Evolutionary conservation across 768 basidiomycete species (phyloP).

Genomic region (Leucosporidium scottii): DNA sequence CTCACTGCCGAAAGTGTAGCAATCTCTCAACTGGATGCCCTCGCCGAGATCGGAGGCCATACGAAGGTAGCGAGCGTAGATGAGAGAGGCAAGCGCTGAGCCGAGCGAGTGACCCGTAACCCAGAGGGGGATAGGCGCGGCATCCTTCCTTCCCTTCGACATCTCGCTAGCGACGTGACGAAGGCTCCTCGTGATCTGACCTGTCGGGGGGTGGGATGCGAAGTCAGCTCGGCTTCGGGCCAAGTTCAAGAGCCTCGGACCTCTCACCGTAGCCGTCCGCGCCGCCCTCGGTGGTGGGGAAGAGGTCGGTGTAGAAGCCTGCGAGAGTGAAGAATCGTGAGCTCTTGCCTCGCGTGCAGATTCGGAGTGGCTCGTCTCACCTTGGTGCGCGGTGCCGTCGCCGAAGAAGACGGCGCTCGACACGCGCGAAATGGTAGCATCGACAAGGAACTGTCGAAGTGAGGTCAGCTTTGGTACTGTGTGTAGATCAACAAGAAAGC

Average conservation of each 20-base stretch:
- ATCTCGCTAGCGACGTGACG: conserved; percentile 10
- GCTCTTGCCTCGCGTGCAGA: no score
- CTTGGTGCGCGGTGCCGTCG: not conserved
- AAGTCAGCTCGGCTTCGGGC: not conserved
- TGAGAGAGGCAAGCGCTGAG: conserved; percentile 13
- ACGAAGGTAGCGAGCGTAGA: conserved; percentile 20
- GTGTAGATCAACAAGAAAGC: not conserved
- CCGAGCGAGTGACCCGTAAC: conserved; percentile 25
- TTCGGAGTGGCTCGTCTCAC: no score
- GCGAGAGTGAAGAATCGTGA: not conserved
- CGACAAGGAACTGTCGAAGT: conserved; percentile 10
- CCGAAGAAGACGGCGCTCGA: conserved; percentile 18
- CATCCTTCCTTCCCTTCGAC: not conserved
- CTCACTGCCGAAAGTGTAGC: conserved; percentile 12
- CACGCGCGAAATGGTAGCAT: conserved; percentile 19
- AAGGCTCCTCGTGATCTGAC: conserved; percentile 15
- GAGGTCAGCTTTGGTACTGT: not conserved
- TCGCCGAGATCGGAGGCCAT: conserved; percentile 16
- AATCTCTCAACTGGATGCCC: conserved; percentile 5
- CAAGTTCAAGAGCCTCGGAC: not conserved
- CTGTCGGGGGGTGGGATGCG: not conserved
- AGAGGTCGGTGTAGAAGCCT: conserved; percentile 22
- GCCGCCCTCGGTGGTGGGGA: conserved; percentile 10
- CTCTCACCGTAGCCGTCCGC: conserved; percentile 14
- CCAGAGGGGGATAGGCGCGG: conserved; percentile 14